A percentile compares a stretch with the other conserved stretches of the same genome.
These are phyloP conservation scores for Amoebophrya sp. DNA, from an alignment of 169 alveolate species.

Conservation along the genomic window DNA sequence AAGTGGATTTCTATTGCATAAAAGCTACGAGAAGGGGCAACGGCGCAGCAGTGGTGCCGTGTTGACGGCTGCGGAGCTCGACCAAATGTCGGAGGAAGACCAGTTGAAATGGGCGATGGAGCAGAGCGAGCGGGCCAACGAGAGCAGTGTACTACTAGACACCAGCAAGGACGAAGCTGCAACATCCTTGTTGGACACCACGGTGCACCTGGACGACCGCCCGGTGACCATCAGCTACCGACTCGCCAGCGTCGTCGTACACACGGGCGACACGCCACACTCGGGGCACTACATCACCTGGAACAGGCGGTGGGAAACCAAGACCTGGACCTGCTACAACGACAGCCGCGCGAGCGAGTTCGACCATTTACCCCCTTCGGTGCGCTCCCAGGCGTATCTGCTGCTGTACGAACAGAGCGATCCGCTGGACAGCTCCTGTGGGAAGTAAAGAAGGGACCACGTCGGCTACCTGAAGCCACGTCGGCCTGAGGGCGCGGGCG, in stretches of 20 bases:
- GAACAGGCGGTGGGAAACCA: not conserved
- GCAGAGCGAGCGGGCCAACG: not conserved
- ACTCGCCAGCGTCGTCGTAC: not conserved
- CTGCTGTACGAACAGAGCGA: not conserved
- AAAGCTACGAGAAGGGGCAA: too few relatives aligned
- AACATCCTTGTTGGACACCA: not conserved
- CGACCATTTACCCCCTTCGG: not conserved
- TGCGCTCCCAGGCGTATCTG: not conserved
- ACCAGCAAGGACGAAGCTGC: too few relatives aligned
- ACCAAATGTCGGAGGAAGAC: not conserved
- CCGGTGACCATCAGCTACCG: not conserved
- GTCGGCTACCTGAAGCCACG: too few relatives aligned
- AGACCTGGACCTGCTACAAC: not conserved
- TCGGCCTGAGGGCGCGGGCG: too few relatives aligned
- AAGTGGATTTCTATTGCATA: too few relatives aligned
- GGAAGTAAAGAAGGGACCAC: too few relatives aligned
- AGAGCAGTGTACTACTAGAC: not conserved
- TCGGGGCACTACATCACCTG: not conserved
- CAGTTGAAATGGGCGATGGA: not conserved
- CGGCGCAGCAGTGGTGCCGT: too few relatives aligned
- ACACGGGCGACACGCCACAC: not conserved
- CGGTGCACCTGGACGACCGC: not conserved
- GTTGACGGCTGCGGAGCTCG: not conserved
- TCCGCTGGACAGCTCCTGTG: too few relatives aligned
- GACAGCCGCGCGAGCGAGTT: not conserved